phyloP scores from a whole-genome alignment of 345 rosid species.

The Carallia pectinifolia region DNA sequence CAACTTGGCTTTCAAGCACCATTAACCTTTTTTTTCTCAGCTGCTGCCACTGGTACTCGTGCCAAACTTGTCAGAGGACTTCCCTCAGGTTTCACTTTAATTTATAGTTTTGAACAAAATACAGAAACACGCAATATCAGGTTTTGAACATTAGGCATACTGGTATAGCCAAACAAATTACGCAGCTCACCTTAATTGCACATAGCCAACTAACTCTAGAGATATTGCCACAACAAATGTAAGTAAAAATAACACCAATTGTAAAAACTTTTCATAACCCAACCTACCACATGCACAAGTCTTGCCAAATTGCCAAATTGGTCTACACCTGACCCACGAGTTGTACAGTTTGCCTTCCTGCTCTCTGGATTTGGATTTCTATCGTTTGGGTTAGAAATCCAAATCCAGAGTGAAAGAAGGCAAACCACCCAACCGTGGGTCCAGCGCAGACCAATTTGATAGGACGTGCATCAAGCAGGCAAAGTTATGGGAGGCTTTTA shows the following conservation, averaged over 20 bases:
- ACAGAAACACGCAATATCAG: constrained; percentile 17
- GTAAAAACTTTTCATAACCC: constrained; percentile 34
- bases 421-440: constrained; percentile 22
- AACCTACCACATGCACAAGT: constrained; percentile 22
- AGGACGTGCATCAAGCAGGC: no score
- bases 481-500: no score
- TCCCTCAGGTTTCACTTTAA: constrained; percentile 12
- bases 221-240: constrained; percentile 26
- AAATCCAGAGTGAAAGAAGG: constrained; percentile 20
- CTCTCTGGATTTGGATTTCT: no score
- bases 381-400: constrained; percentile 5
- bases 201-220: constrained; percentile 26
- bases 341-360: no score
- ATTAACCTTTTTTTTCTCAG: no score
- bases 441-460: constrained; percentile 6
- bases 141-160: constrained; percentile 25
- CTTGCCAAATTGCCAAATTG: constrained; percentile 23
- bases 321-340: constrained; percentile 21
- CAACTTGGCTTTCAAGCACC: no score
- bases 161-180: constrained; percentile 25
- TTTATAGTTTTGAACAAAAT: constrained; percentile 26
- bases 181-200: constrained; percentile 34
- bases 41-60: no score
- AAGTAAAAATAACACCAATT: constrained; percentile 39
- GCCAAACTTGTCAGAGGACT: no score